Conservation (phyloP, 331 rosid species). For the Acacia pycnantha region DNA sequence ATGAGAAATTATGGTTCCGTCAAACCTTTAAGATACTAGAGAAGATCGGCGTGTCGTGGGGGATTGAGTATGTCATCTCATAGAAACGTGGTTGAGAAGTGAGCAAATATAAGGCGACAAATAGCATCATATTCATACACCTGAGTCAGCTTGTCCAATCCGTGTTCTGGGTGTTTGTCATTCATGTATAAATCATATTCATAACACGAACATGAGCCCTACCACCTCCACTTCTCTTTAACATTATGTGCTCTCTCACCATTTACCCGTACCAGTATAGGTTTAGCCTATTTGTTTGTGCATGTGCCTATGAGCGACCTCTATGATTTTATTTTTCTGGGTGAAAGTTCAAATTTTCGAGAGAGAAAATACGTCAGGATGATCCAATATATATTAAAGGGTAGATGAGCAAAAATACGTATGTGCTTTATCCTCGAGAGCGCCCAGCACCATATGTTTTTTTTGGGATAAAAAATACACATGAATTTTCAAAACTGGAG, state of each 20-base stretch:
- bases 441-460: too few relatives aligned
- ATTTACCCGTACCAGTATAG: neutral
- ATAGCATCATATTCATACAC: constrained; percentile 27
- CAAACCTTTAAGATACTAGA: neutral
- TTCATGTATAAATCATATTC: constrained; percentile 20
- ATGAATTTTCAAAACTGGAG: too few relatives aligned
- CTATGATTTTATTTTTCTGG: neutral
- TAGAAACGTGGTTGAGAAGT: neutral
- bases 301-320: neutral
- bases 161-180: constrained; percentile 12
- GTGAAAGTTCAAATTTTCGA: neutral
- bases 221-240: constrained; percentile 11
- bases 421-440: too few relatives aligned
- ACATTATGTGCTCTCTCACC: neutral
- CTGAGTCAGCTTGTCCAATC: constrained; percentile 36
- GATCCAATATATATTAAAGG: neutral
- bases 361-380: neutral
- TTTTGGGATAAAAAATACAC: too few relatives aligned
- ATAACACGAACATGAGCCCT: constrained; percentile 11
- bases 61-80: neutral
- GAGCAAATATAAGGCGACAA: constrained; percentile 18
- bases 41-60: neutral
- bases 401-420: too few relatives aligned
- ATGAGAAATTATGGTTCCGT: neutral
- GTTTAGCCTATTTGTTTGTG: constrained; percentile 1